Base-by-base conservation (phyloP, 257 asterid species). In the Nicotiana tomentosiformis region DNA sequence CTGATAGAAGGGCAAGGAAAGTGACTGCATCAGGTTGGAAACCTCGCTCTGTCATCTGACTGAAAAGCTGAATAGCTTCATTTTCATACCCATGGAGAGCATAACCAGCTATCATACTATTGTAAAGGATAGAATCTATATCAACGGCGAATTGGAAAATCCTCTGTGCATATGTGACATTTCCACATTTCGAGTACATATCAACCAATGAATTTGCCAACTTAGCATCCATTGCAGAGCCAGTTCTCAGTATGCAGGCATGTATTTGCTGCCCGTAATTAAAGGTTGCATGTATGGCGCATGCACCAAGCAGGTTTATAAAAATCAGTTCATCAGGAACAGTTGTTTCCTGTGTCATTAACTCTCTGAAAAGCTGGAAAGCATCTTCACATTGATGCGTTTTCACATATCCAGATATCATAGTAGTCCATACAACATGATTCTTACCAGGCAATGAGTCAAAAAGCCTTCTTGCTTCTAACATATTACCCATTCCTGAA, bases 121-220 rank as follows among this genome's bases (percentile, higher is more conserved):
- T 94, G 89, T 94, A 93, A 20, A 88, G 87, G 39, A 96, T 87
- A 7, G 89, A 62, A 77, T 96, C 99, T 84, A 81, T 89, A 15
- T 26, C 18, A 53, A 62, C 81, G 69, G 83, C 82, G 61, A 85
- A 83, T 60, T 69, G 83, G 26, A 96, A 96, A 46, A 93, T 77
- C 81, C 89, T 90, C 66, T 81, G 67, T 8, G 98, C 95, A 81
- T 90, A 88, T 10, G 77, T 43, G 78, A 93, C 84, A 56, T 86
- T 87, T 17, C 99, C 99, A 76, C 99, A 91, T 84, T 96, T 94
- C 2, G 98, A 89, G 74, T 96, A 96, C 97, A 91, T 93, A 84
- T 96, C 99, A 56, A 94, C 87, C 86, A 93, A 57, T 10, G 98
- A 90, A 81, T 94, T 90, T 10, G 64, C 61, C 57, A 86, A 84